Percentiles rank a stretch among this genome's conserved stretches.
Evolutionary conservation across 2,329 filamentous ascomycete genomes (phyloP).

Genomic region (Arachnomyces sp.): DNA sequence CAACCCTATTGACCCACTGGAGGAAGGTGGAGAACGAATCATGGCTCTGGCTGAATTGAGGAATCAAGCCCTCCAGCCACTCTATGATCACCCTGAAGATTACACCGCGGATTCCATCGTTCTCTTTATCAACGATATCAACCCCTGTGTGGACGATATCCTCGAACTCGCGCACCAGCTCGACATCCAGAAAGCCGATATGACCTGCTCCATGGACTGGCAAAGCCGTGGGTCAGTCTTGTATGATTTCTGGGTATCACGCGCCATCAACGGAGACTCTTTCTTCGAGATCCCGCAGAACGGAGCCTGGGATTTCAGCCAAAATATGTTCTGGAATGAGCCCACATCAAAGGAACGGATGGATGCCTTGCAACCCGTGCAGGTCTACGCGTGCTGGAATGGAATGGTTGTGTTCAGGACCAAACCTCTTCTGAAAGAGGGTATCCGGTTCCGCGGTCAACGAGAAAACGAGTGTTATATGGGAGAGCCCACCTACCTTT

Average conservation of each 20-base stretch:
- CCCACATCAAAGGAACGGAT: slow-evolving; percentile 28
- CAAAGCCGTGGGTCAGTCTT: slow-evolving; percentile 43
- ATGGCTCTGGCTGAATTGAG: slow-evolving; percentile 43
- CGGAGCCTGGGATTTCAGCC: slow-evolving; percentile 43
- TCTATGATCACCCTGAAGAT: slow-evolving; percentile 22
- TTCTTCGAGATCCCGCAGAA: slow-evolving; percentile 49
- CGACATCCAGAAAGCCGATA: slow-evolving; percentile 41
- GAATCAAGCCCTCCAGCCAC: slow-evolving; percentile 46
- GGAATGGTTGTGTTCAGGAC: slow-evolving; percentile 46
- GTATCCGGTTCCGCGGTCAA: slow-evolving; percentile 40
- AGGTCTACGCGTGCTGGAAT: slow-evolving; percentile 58
- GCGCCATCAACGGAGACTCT: slow-evolving; percentile 45
- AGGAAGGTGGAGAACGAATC: slow-evolving; percentile 37
- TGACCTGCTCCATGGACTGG: slow-evolving; percentile 57
- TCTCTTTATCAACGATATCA: slow-evolving; percentile 50
- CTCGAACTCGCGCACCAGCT: slow-evolving; percentile 50
- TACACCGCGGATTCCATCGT: slow-evolving; percentile 37
- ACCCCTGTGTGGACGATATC: slow-evolving; percentile 48
- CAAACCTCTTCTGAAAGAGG: slow-evolving; percentile 38
- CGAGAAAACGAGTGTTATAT: slow-evolving; percentile 42
- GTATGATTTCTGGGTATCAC: slow-evolving; percentile 52
- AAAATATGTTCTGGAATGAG: slow-evolving; percentile 50
- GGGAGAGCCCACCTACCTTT: slow-evolving; percentile 51
- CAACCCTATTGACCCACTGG: slow-evolving; percentile 38
- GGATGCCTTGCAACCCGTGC: slow-evolving; percentile 40